Base-by-base conservation (phyloP, 2,329 filamentous ascomycete genomes). In the Madurella mycetomatis region DNA sequence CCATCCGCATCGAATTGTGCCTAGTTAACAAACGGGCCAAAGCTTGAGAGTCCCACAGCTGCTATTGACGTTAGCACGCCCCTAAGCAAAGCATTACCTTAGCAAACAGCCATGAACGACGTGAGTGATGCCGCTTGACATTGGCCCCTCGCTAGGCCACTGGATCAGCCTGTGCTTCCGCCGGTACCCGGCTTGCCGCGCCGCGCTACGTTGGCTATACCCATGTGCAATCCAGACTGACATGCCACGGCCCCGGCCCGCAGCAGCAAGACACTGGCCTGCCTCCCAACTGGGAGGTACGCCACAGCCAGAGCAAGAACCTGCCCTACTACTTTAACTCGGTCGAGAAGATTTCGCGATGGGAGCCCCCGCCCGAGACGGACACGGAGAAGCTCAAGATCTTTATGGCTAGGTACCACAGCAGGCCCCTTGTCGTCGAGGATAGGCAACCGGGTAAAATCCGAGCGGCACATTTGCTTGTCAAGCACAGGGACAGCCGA, bases 261-360 rank as follows among this genome's bases (percentile, higher is more conserved):
- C 48, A 51, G 45, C 55, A 51, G 49, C 32, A 44, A 67, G 87
- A 91, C 53, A 85, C 87, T 64, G 92, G 92, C 70, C 84, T 96
- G 60, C 92, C 92, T 59, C 72, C 84, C 47, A 84, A 85, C 71
- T 96, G 92, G 92, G 94, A 97, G 76, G 90, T 99, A 69, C 90
- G 94, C 71, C 90, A 95, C 76, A 96, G 90, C 72, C 95, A 96
- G 78, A 95, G 90, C 73, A 97, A 96, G 79, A 95, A 95, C 75
- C 87, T 97, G 37, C 94, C 94, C 39, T 99, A 99, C 80, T 99
- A 97, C 79, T 97, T 96, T 86, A 95, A 96, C 74, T 78, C 87
- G 44, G 76, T 75, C 63, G 89, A 90, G 60, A 92, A 92, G 71
- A 85, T 90, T 69, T 97, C 94, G 60, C 84, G 90, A 74, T 99